phyloP scores from a whole-genome alignment of 2,329 filamentous ascomycete genomes.

The Pyricularia grisea region DNA sequence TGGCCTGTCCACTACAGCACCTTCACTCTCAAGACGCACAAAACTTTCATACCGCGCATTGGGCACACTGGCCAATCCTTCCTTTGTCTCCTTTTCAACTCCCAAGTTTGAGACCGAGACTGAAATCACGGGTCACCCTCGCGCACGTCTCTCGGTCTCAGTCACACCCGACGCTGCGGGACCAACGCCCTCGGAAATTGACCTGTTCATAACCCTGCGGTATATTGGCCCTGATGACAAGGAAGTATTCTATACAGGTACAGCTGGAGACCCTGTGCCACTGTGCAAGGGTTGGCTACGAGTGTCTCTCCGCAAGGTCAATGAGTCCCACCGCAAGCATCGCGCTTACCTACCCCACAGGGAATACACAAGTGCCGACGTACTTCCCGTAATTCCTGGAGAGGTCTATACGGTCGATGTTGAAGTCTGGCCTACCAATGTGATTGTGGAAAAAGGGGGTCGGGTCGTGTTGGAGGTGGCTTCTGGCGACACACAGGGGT shows the following conservation, averaged over 20 bases:
- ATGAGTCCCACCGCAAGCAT: slow-evolving; percentile 39
- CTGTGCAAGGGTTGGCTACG: slow-evolving; percentile 57
- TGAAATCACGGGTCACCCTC: slow-evolving; percentile 60
- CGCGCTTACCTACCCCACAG: slow-evolving; percentile 45
- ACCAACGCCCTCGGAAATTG: slow-evolving; percentile 39
- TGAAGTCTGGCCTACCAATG: slow-evolving; percentile 57
- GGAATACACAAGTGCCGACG: slow-evolving; percentile 48
- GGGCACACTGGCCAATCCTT: slow-evolving; percentile 40
- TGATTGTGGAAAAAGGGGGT: slow-evolving; percentile 38
- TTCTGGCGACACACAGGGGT: slow-evolving; percentile 49
- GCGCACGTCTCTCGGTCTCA: slow-evolving; percentile 58
- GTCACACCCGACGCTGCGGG: slow-evolving; percentile 9
- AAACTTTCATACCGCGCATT: slow-evolving; percentile 51
- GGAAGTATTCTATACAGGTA: slow-evolving; percentile 56
- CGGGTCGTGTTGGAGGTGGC: slow-evolving; percentile 46
- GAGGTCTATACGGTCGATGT: slow-evolving; percentile 52
- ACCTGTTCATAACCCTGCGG: slow-evolving; percentile 54
- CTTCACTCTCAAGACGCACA: slow-evolving; percentile 7
- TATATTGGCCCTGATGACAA: slow-evolving; percentile 43
- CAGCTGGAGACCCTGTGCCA: slow-evolving; percentile 53
- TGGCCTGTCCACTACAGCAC: slow-evolving; percentile 18
- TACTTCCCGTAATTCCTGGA: slow-evolving; percentile 40
- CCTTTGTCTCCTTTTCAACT: slow-evolving; percentile 46
- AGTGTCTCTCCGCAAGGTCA: slow-evolving; percentile 43
- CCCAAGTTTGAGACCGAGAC: slow-evolving; percentile 50